phyloP scores from a whole-genome alignment of 441 rosid genomes.

The Raphanus hybrid region DNA sequence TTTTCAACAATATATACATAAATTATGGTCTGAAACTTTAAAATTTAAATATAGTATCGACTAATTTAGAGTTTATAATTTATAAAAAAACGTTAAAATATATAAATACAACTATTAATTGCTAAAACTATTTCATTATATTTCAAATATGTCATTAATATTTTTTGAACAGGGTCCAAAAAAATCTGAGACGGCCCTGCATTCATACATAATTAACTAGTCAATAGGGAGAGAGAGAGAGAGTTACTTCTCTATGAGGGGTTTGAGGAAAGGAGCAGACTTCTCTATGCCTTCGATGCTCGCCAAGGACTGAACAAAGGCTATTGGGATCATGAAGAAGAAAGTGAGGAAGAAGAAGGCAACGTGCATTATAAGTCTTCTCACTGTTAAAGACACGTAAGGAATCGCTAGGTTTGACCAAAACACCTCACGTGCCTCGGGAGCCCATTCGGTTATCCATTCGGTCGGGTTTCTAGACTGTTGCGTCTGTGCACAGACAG shows the following conservation, averaged over 20 bases:
- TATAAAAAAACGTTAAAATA: too few relatives aligned
- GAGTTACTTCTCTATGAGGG: constrained; percentile 59
- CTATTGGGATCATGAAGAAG: constrained; percentile 95
- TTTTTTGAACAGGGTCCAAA: too few relatives aligned
- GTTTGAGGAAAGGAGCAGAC: constrained; percentile 64
- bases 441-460: constrained; percentile 99
- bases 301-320: constrained; percentile 91
- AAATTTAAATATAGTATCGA: too few relatives aligned
- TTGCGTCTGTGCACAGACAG: constrained; percentile 98
- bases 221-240: constrained; percentile 10
- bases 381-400: constrained; percentile 73
- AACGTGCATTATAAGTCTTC: constrained; percentile 77
- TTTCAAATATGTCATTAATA: too few relatives aligned
- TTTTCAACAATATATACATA: too few relatives aligned
- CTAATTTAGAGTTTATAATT: too few relatives aligned
- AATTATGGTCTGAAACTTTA: too few relatives aligned
- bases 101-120: too few relatives aligned
- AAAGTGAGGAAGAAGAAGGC: constrained; percentile 96
- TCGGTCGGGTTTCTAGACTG: constrained; percentile 86
- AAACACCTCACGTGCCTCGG: constrained; percentile 94
- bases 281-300: constrained; percentile 89
- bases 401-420: constrained; percentile 94
- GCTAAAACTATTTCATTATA: too few relatives aligned
- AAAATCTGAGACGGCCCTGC: too few relatives aligned
- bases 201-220: background rate